A percentile compares a stretch with the other conserved stretches of the same genome.
phyloP scores from a whole-genome alignment of 805 yeast species.

The Lipomyces oligophaga region DNA sequence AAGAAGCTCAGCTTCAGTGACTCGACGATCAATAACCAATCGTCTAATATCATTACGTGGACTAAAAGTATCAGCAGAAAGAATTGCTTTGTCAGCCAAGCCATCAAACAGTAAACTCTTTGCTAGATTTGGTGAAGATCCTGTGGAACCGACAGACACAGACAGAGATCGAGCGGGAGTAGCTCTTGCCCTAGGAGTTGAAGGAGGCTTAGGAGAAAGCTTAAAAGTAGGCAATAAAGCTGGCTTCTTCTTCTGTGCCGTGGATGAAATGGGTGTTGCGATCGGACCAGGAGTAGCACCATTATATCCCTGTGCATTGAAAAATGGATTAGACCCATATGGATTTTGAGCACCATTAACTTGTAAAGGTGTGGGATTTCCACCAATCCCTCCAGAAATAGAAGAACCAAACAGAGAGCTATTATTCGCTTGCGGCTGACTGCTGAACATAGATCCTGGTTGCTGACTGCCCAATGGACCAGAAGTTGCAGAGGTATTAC shows the following conservation, averaged over 20 bases:
- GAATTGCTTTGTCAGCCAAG: slow-evolving; percentile 61
- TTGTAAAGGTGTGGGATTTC: slow-evolving; percentile 34
- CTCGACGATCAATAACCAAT: slow-evolving; percentile 49
- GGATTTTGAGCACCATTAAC: slow-evolving; percentile 55
- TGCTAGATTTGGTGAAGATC: slow-evolving; percentile 13
- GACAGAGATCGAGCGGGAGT: slow-evolving; percentile 11
- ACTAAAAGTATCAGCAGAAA: slow-evolving; percentile 67
- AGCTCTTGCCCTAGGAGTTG: slow-evolving; percentile 34
- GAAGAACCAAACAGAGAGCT: slow-evolving; percentile 26
- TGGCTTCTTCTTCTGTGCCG: slow-evolving; percentile 52
- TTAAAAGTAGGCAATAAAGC: slow-evolving; percentile 59
- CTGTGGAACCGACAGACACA: slow-evolving; percentile 2
- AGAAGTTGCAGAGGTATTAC: slow-evolving; percentile 31
- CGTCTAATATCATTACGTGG: slow-evolving; percentile 55
- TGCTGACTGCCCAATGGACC: slow-evolving; percentile 46
- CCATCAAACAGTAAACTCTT: slow-evolving; percentile 40
- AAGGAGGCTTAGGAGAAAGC: slow-evolving; percentile 61
- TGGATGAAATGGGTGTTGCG: slow-evolving; percentile 43
- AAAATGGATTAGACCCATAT: slow-evolving; percentile 74
- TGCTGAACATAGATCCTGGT: slow-evolving; percentile 19
- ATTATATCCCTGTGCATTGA: slow-evolving; percentile 40
- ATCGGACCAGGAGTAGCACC: slow-evolving; percentile 44
- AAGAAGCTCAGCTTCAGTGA: slow-evolving; percentile 29
- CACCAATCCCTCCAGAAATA: slow-evolving; percentile 5
- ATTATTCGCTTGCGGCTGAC: slow-evolving; percentile 20